Percentiles rank a stretch among this genome's conserved stretches.
These are phyloP conservation scores for Fusarium ramigenum DNA, from an alignment of 2,329 filamentous ascomycete species.

Conservation along the genomic window DNA sequence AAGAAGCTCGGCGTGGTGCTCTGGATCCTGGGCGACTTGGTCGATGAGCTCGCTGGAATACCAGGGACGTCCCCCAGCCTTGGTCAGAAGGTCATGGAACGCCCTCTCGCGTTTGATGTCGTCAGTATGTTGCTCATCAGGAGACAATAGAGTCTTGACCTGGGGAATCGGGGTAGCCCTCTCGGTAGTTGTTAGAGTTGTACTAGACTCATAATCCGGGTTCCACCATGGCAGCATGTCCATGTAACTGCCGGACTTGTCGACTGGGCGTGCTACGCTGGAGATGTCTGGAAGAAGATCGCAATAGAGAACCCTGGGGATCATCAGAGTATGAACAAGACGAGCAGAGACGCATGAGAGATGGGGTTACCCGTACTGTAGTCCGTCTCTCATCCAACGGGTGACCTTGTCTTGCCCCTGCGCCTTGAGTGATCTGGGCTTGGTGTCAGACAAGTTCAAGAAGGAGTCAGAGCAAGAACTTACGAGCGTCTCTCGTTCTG, in stretches of 20 bases:
- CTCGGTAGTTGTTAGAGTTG: conserved; percentile 2
- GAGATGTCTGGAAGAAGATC: conserved; percentile 25
- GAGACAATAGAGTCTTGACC: not conserved
- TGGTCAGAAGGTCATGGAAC: conserved; percentile 12
- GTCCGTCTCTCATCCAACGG: conserved; percentile 29
- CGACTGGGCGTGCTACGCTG: conserved; percentile 18
- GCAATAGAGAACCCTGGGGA: conserved; percentile 27
- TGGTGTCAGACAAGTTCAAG: not conserved
- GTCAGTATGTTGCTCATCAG: conserved; percentile 6
- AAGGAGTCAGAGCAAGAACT: not conserved
- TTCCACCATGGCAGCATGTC: conserved; percentile 17
- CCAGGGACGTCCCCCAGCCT: conserved; percentile 36
- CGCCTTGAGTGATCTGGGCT: conserved; percentile 4
- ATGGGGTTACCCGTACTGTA: conserved; percentile 26
- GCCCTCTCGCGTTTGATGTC: conserved; percentile 17
- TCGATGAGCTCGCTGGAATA: conserved; percentile 25
- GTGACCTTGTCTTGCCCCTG: conserved; percentile 23
- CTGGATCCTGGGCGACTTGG: conserved; percentile 14
- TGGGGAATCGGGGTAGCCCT: not conserved
- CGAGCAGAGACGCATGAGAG: not conserved
- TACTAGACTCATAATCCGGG: conserved; percentile 4
- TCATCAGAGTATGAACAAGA: conserved; percentile 5
- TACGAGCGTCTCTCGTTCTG: not conserved
- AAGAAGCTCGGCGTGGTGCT: conserved; percentile 11
- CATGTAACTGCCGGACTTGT: conserved; percentile 18